Evolutionary conservation across 495 filamentous ascomycete genomes (phyloP).

Genomic region (Astrocystis sublimbata): DNA sequence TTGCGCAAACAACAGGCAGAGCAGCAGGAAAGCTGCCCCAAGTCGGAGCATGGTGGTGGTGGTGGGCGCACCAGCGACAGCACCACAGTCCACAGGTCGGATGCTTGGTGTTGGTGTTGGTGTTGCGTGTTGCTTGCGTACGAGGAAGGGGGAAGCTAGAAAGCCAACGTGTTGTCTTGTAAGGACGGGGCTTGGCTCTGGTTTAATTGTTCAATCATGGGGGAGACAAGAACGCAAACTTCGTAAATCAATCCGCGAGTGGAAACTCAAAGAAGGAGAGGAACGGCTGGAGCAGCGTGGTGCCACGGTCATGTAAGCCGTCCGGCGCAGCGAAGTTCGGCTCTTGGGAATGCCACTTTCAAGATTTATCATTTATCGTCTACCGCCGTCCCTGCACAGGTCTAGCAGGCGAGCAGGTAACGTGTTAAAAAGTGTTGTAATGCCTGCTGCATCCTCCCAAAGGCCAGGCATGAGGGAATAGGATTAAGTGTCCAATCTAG

Average conservation of each 20-base stretch:
- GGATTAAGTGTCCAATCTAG: too few relatives aligned
- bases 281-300: background rate
- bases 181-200: too few relatives aligned
- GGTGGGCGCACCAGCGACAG: too few relatives aligned
- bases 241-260: too few relatives aligned
- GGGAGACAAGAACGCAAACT: too few relatives aligned
- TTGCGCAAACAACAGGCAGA: slow-evolving; percentile 47
- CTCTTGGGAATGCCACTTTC: slow-evolving; percentile 2
- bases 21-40: slow-evolving; percentile 43
- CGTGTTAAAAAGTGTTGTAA: slow-evolving; percentile 18
- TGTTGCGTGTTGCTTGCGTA: background rate
- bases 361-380: background rate
- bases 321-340: background rate
- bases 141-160: background rate
- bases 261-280: too few relatives aligned
- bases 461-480: too few relatives aligned
- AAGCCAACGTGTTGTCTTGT: background rate
- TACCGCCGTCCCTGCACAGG: background rate
- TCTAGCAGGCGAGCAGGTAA: background rate
- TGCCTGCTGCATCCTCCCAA: slow-evolving; percentile 3
- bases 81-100: background rate
- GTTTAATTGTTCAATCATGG: too few relatives aligned
- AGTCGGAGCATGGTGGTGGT: slow-evolving; percentile 41
- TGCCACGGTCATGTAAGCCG: too few relatives aligned
- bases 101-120: background rate